phyloP scores from a whole-genome alignment of 2,329 filamentous ascomycete genomes.

The Fusarium chaquense region DNA sequence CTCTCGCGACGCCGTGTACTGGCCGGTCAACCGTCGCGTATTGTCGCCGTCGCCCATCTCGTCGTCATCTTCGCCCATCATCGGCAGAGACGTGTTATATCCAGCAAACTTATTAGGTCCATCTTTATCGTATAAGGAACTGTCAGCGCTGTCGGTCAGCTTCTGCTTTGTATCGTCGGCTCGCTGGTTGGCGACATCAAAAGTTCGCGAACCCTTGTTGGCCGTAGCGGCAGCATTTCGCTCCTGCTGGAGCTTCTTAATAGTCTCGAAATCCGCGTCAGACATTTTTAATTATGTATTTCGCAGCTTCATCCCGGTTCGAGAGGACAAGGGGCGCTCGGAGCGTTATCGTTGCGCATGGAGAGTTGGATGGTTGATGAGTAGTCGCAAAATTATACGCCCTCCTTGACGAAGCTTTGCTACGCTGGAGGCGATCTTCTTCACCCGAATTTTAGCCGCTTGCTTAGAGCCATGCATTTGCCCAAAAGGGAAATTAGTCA shows the following conservation, averaged over 20 bases:
- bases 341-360: slow-evolving; percentile 55
- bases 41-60: slow-evolving; percentile 80
- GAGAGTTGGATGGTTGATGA: slow-evolving; percentile 47
- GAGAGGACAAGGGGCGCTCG: slow-evolving; percentile 53
- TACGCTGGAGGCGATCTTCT: slow-evolving; percentile 46
- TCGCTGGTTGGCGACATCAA: slow-evolving; percentile 83
- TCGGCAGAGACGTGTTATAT: slow-evolving; percentile 90
- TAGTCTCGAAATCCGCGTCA: slow-evolving; percentile 87
- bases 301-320: slow-evolving; percentile 58
- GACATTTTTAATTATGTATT: slow-evolving; percentile 66
- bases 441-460: slow-evolving; percentile 53
- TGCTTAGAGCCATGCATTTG: slow-evolving; percentile 4
- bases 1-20: slow-evolving; percentile 92
- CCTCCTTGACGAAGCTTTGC: slow-evolving; percentile 46
- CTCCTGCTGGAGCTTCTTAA: slow-evolving; percentile 91
- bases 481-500: slow-evolving; percentile 25
- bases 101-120: slow-evolving; percentile 85
- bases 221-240: slow-evolving; percentile 82
- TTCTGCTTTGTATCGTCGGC: slow-evolving; percentile 92
- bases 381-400: slow-evolving; percentile 49
- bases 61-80: slow-evolving; percentile 81
- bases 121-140: slow-evolving; percentile 84
- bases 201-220: slow-evolving; percentile 85
- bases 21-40: slow-evolving; percentile 84
- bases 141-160: slow-evolving; percentile 90